Base-by-base conservation (phyloP, 2,329 filamentous ascomycete species). In the Alternaria triticimaculans region DNA sequence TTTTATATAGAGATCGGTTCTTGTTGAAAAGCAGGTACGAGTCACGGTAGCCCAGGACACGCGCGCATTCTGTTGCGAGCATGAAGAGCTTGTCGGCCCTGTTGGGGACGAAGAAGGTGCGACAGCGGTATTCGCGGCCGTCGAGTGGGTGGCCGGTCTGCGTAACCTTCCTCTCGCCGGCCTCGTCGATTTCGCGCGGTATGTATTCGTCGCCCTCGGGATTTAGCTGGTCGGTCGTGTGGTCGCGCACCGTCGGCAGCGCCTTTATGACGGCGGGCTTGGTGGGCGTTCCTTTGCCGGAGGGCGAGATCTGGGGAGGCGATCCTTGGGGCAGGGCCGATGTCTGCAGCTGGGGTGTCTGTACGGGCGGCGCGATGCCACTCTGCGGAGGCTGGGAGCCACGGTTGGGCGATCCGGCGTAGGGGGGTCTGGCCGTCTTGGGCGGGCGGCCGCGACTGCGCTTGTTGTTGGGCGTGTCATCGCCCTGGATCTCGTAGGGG, bases 21-120 rank as follows among this genome's bases (percentile, higher is more conserved):
- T 98, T 97, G 87, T 98, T 98, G 85, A 99, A 99, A 15, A 99
- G 84, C 37, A 99, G 86, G 79, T 99, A 99, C n/a, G 94, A 97
- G 80, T 99, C 96, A 65, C 96, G 88, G 79, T 99, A 99, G 50
- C 94, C 92, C 21, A 98, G 85, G 5, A 97, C 94, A 70, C 96
- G 89, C 23, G 96, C 96, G 78, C 96, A 98, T 82, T 99, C 96
- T 15, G 96, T 99, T 37, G 96, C 96, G 56, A 99, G 88, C 96
- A 99, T 99, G 82, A 98, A 99, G 6, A 98, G 87, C 81, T 97
- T 97, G 70, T 96, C 91, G 26, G 93, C 94, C 72, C 96, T 87
- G 74, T 96, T 90, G 18, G 95, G 94, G 5, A 99, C 94, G 69
- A 92, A 89, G 79, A 99, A 99, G 1, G 95, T 98, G 67, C 94